A percentile compares a stretch with the other conserved stretches of the same genome.
These are phyloP conservation scores for Cymbopogon citratus DNA, from an alignment of 176 grass and related monocot species.

Conservation along the genomic window DNA sequence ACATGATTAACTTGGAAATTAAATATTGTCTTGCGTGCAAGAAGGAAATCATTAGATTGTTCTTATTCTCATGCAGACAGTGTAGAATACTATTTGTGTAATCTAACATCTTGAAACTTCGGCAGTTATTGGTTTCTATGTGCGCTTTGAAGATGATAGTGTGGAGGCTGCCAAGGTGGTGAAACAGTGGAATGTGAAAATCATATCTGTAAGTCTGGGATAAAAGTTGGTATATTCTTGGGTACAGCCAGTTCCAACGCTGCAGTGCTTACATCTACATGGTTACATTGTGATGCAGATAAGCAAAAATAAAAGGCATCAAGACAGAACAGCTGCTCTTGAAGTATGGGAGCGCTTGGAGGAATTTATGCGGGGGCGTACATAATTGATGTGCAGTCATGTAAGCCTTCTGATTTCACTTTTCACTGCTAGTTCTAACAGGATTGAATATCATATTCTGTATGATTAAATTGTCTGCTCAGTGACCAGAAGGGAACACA, in stretches of 20 bases:
- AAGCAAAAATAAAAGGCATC: slow-evolving; percentile 98
- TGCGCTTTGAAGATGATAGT: slow-evolving; percentile 98
- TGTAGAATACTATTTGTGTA: not conserved
- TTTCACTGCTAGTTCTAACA: not conserved
- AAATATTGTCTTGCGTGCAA: not conserved
- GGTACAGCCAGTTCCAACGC: not conserved
- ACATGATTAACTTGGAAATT: not conserved
- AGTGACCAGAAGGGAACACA: not conserved
- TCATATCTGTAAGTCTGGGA: slow-evolving; percentile 66
- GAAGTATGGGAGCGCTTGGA: slow-evolving; percentile 93
- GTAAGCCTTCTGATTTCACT: slow-evolving; percentile 5
- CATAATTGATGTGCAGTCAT: slow-evolving; percentile 36
- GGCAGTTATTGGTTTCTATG: slow-evolving; percentile 83
- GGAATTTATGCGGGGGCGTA: slow-evolving; percentile 60
- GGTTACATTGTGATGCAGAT: slow-evolving; percentile 45
- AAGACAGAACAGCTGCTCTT: slow-evolving; percentile 89
- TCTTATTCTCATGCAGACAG: not conserved
- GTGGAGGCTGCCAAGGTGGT: slow-evolving; percentile 89
- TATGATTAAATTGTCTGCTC: not conserved
- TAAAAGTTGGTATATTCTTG: not conserved
- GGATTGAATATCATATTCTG: not conserved
- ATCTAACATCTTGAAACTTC: slow-evolving; percentile 34
- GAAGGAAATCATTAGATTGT: not conserved
- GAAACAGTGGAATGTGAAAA: slow-evolving; percentile 98
- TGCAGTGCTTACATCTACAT: slow-evolving; percentile 1